Evolutionary conservation across 495 filamentous ascomycete species (phyloP).

Genomic region (Poronia punctata): DNA sequence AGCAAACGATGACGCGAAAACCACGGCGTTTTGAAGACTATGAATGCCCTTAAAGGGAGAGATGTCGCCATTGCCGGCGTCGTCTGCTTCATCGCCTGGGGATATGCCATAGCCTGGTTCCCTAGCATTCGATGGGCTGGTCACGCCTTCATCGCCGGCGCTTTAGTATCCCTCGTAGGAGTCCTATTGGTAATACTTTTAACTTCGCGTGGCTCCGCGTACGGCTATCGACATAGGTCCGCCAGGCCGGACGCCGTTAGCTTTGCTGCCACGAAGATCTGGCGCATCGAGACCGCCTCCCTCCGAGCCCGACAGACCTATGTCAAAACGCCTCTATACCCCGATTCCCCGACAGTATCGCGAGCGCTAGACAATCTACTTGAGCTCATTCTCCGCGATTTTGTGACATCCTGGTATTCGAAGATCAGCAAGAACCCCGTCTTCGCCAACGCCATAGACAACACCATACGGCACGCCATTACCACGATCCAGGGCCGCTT

Average conservation of each 20-base stretch:
- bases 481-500: slow-evolving; percentile 61
- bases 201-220: slow-evolving; percentile 49
- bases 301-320: slow-evolving; percentile 48
- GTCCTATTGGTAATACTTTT: slow-evolving; percentile 52
- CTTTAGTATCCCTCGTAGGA: slow-evolving; percentile 44
- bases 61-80: slow-evolving; percentile 65
- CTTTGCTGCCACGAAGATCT: slow-evolving; percentile 57
- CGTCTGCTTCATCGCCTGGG: slow-evolving; percentile 77
- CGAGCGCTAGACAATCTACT: slow-evolving; percentile 75
- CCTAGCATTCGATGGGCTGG: slow-evolving; percentile 72
- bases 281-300: slow-evolving; percentile 60
- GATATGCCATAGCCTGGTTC: slow-evolving; percentile 69
- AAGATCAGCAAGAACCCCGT: slow-evolving; percentile 73
- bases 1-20: slow-evolving; percentile 36
- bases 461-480: slow-evolving; percentile 67
- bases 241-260: slow-evolving; percentile 42
- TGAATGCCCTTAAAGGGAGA: slow-evolving; percentile 73
- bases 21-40: slow-evolving; percentile 29
- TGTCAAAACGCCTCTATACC: slow-evolving; percentile 57
- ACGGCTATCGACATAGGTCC: slow-evolving; percentile 30
- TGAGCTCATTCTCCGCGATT: slow-evolving; percentile 71
- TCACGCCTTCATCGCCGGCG: slow-evolving; percentile 68
- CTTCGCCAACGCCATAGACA: slow-evolving; percentile 82
- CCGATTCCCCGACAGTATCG: slow-evolving; percentile 71
- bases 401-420: slow-evolving; percentile 81